These are phyloP conservation scores for Tilletia caries DNA, from an alignment of 1,284 basidiomycete genomes.

Conservation along the genomic window DNA sequence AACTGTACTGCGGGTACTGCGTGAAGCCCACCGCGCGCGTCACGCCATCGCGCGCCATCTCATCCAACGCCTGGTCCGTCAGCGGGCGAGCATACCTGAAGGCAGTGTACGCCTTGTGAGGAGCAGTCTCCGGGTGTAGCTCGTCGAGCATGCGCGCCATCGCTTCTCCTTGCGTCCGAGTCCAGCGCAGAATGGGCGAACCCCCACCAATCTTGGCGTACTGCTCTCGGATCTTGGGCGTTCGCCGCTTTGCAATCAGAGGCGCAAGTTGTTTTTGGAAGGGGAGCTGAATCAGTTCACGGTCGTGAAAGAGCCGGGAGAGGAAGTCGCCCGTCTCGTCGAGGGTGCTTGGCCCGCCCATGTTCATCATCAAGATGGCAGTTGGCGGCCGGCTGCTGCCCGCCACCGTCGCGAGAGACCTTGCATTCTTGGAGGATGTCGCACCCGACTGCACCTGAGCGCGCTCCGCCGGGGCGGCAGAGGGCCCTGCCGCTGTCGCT, in stretches of 20 bases:
- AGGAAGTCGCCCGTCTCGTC: constrained; percentile 66
- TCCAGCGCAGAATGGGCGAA: constrained; percentile 93
- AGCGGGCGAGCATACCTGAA: constrained; percentile 73
- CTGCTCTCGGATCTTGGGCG: constrained; percentile 89
- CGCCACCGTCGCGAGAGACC: too few species aligned
- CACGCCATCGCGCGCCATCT: constrained; percentile 88
- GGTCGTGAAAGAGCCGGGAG: constrained; percentile 87
- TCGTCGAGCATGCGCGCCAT: constrained; percentile 92
- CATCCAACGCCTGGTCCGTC: constrained; percentile 74
- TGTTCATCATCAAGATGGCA: constrained; percentile 96
- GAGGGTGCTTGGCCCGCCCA: constrained; percentile 86
- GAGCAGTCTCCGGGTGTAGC: constrained; percentile 82
- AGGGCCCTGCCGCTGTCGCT: too few species aligned
- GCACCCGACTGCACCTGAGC: too few species aligned
- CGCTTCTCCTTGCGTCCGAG: constrained; percentile 77
- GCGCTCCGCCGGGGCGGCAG: too few species aligned
- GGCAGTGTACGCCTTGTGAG: constrained; percentile 85
- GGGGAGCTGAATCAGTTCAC: constrained; percentile 88
- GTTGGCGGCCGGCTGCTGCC: constrained; percentile 33
- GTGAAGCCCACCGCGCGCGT: constrained; percentile 91
- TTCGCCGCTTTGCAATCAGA: constrained; percentile 81
- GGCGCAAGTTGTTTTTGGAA: constrained; percentile 85
- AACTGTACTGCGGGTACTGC: constrained; percentile 98
- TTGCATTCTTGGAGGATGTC: too few species aligned
- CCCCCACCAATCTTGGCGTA: constrained; percentile 94